phyloP scores from a whole-genome alignment of 2,329 filamentous ascomycete species.

The Fusarium pseudocircinatum region DNA sequence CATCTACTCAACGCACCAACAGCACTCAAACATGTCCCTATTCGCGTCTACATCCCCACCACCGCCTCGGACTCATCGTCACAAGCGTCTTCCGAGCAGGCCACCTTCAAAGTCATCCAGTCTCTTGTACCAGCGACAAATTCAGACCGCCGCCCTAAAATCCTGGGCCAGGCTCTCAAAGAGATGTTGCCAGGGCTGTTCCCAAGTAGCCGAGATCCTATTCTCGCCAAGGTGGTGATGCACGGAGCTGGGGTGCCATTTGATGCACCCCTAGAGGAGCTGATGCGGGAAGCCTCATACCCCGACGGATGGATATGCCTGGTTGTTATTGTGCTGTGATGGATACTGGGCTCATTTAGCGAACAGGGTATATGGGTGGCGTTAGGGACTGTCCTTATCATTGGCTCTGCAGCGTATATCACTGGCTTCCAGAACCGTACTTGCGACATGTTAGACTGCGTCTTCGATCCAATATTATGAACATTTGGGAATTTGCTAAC shows the following conservation, averaged over 20 bases:
- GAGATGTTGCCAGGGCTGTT: conserved; percentile 82
- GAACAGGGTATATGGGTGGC: conserved; percentile 25
- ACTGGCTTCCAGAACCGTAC: background rate
- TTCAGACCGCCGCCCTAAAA: conserved; percentile 53
- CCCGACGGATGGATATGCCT: conserved; percentile 92
- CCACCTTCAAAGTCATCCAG: conserved; percentile 78
- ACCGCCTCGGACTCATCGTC: conserved; percentile 49
- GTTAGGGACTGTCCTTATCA: conserved; percentile 14
- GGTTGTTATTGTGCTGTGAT: conserved; percentile 75
- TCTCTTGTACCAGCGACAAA: conserved; percentile 68
- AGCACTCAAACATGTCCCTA: conserved; percentile 82
- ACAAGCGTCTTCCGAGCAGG: conserved; percentile 46
- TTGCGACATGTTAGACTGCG: background rate
- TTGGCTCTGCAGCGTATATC: background rate
- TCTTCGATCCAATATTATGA: background rate
- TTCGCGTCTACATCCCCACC: conserved; percentile 85
- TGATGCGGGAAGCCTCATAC: conserved; percentile 85
- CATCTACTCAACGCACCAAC: conserved; percentile 80
- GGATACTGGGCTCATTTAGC: background rate
- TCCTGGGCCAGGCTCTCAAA: conserved; percentile 81
- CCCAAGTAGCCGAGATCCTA: conserved; percentile 83
- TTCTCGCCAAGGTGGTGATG: conserved; percentile 84
- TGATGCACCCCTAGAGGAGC: conserved; percentile 79
- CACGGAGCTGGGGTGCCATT: conserved; percentile 89
- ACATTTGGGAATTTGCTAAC: background rate